These are phyloP conservation scores for Quercus ilex DNA, from an alignment of 306 rosid species.

Conservation along the genomic window DNA sequence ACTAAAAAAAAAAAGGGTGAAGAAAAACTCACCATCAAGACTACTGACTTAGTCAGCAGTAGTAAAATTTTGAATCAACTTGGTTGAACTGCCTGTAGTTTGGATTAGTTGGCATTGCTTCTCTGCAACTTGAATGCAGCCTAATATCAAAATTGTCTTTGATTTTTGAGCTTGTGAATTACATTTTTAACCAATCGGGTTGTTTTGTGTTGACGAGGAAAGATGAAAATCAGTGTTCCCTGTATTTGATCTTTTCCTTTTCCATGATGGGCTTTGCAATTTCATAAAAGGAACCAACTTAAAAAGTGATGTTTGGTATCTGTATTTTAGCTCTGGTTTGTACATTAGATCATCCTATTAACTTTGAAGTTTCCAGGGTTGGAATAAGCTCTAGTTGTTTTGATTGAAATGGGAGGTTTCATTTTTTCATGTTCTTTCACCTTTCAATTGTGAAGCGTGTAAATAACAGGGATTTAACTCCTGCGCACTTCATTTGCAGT, in stretches of 20 bases:
- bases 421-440: background rate
- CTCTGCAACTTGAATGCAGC: background rate
- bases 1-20: background rate
- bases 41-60: background rate
- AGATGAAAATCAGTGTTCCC: background rate
- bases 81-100: background rate
- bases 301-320: background rate
- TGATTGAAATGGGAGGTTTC: background rate
- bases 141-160: background rate
- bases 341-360: background rate
- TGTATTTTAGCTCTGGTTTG: background rate
- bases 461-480: slow-evolving; percentile 8
- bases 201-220: background rate
- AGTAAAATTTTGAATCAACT: background rate
- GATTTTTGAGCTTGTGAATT: background rate
- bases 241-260: background rate
- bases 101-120: background rate
- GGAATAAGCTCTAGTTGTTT: background rate
- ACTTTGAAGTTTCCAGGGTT: background rate
- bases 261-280: too few relatives aligned
- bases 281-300: too few relatives aligned
- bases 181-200: background rate
- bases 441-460: background rate
- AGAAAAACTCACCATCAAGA: background rate
- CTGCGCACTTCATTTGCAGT: slow-evolving; percentile 50